A percentile compares a stretch with the other conserved stretches of the same genome.
phyloP scores from a whole-genome alignment of 2,329 filamentous ascomycete genomes.

The Beauveria pseudobassiana region DNA sequence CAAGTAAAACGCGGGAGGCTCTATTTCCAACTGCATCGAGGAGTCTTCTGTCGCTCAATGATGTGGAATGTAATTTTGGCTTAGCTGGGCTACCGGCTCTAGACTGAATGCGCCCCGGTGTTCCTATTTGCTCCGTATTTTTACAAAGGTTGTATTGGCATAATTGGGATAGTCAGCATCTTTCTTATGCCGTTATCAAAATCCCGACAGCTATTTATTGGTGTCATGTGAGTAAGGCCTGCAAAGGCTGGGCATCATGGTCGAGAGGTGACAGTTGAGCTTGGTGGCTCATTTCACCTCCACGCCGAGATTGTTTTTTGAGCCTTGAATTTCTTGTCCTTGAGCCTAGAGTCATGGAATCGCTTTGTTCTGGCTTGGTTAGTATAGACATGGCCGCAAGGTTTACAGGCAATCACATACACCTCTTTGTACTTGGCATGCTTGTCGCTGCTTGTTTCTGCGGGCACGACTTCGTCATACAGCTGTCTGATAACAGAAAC shows the following conservation, averaged over 20 bases:
- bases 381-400: slow-evolving; percentile 10
- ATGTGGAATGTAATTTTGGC: not conserved
- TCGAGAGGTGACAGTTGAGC: not conserved
- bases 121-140: not conserved
- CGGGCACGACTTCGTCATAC: slow-evolving; percentile 39
- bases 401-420: slow-evolving; percentile 25
- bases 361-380: slow-evolving; percentile 33
- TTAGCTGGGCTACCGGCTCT: not conserved
- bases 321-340: slow-evolving; percentile 40
- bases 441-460: slow-evolving; percentile 38
- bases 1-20: not conserved
- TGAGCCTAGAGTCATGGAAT: slow-evolving; percentile 38
- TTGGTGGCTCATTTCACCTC: slow-evolving; percentile 19
- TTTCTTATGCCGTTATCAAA: not conserved
- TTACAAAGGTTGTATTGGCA: not conserved
- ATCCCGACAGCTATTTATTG: not conserved
- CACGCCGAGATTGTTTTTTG: slow-evolving; percentile 43
- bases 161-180: not conserved
- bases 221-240: not conserved
- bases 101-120: not conserved
- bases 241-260: not conserved
- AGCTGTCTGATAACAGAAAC: slow-evolving; percentile 40
- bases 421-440: slow-evolving; percentile 40
- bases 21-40: not conserved
- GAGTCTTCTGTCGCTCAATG: not conserved